Conservation (phyloP, 208 protist species). For the Acanthamoeba pearcei region DNA sequence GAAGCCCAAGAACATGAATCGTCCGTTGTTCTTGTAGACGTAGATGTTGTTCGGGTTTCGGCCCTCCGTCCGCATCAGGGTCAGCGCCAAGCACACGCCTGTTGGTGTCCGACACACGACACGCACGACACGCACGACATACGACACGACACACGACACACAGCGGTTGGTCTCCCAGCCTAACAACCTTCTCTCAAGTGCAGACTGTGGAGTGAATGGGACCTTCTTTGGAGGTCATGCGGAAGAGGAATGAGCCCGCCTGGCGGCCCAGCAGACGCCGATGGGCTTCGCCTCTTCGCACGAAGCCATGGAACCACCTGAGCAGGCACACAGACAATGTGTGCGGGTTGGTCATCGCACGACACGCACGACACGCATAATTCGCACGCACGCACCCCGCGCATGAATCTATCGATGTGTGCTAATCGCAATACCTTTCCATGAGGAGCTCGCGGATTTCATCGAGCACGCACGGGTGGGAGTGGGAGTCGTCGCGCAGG, state of each 20-base stretch:
- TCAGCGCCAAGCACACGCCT: constrained; percentile 34
- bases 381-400: neutral
- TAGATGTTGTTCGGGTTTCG: constrained; percentile 50
- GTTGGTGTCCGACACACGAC: neutral
- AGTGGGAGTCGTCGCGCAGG: neutral
- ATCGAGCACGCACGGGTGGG: neutral
- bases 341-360: neutral
- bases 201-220: neutral
- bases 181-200: neutral
- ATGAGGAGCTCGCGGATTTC: constrained; percentile 27
- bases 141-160: too few species aligned
- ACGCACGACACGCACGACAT: too few species aligned
- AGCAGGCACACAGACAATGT: neutral
- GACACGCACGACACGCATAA: neutral
- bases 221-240: constrained; percentile 60
- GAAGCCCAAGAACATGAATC: constrained; percentile 58
- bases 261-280: constrained; percentile 17
- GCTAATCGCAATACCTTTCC: neutral
- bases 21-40: constrained; percentile 51
- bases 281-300: constrained; percentile 35
- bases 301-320: constrained; percentile 72
- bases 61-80: neutral
- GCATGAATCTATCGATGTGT: neutral
- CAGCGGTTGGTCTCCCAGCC: neutral
- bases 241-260: constrained; percentile 52